Percentiles rank a stretch among this genome's conserved stretches.
Conservation (phyloP, 441 rosid species). For the Melastoma candidum region DNA sequence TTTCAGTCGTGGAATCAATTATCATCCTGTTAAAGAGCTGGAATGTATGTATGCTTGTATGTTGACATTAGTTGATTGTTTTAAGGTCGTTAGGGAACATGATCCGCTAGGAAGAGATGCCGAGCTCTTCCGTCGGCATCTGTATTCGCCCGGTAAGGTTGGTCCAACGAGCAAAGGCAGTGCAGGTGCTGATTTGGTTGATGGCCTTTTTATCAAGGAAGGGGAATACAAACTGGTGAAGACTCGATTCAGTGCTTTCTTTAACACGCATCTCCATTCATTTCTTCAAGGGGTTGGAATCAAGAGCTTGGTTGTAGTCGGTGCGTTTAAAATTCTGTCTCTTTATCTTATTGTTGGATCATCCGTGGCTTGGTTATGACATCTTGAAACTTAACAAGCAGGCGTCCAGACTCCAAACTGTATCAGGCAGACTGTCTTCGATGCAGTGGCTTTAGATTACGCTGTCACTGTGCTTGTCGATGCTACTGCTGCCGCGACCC, state of each 20-base stretch:
- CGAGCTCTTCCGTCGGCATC: conserved; percentile 54
- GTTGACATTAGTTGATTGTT: conserved; percentile 5
- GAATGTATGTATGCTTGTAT: neutral
- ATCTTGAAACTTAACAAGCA: conserved; percentile 8
- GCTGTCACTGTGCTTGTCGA: conserved; percentile 47
- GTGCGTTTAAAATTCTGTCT: conserved; percentile 24
- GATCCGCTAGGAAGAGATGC: conserved; percentile 74
- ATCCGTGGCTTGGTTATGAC: neutral
- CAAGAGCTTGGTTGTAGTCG: conserved; percentile 40
- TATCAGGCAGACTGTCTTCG: conserved; percentile 75
- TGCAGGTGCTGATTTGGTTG: conserved; percentile 50
- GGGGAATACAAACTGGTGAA: conserved; percentile 78
- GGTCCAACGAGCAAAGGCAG: conserved; percentile 57
- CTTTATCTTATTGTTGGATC: neutral
- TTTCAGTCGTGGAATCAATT: no score
- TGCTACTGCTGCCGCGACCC: conserved; percentile 88
- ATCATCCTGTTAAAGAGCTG: neutral
- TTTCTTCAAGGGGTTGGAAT: conserved; percentile 47
- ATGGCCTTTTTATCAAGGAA: conserved; percentile 58
- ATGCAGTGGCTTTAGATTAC: conserved; percentile 69
- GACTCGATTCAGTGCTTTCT: conserved; percentile 82
- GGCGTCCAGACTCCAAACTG: conserved; percentile 91
- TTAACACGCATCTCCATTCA: conserved; percentile 59
- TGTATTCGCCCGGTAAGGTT: conserved; percentile 36
- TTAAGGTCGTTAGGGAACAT: conserved; percentile 71